Conservation (phyloP, 2,329 filamentous ascomycete species). For the Sarocladium kiliense region DNA sequence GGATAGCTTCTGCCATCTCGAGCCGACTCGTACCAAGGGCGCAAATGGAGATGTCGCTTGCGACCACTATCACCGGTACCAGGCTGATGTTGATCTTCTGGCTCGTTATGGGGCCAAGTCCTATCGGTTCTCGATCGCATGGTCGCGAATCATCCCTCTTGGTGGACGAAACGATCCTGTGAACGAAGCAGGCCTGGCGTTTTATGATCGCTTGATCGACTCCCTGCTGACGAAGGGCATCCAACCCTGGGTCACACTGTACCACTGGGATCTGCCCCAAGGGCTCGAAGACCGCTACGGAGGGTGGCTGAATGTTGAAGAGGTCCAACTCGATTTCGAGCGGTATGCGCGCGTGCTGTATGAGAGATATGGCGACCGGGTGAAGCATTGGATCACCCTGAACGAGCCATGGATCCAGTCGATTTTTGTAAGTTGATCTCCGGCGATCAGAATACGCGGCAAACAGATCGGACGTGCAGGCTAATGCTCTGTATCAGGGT, state of each 20-base stretch:
- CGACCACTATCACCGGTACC: conserved; percentile 35
- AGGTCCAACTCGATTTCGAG: conserved; percentile 29
- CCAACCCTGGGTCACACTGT: conserved; percentile 57
- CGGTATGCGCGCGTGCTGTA: conserved; percentile 30
- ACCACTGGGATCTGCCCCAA: conserved; percentile 54
- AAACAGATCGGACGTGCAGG: not conserved
- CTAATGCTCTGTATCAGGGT: conserved; percentile 15
- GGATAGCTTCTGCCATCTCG: conserved; percentile 36
- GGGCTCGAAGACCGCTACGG: conserved; percentile 30
- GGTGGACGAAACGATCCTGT: conserved; percentile 58
- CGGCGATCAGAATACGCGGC: not conserved
- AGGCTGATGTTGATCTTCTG: conserved; percentile 55
- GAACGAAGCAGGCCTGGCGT: conserved; percentile 55
- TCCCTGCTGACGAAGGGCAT: conserved; percentile 52
- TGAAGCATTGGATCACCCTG: conserved; percentile 33
- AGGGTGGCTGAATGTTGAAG: conserved; percentile 25
- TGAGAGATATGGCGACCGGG: conserved; percentile 34
- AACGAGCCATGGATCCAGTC: conserved; percentile 34
- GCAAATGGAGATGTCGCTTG: conserved; percentile 42
- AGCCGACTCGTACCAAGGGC: conserved; percentile 33
- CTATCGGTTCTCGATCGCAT: conserved; percentile 62
- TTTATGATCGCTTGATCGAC: conserved; percentile 57
- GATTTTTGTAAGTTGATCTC: conserved; percentile 22
- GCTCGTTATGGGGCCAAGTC: conserved; percentile 51
- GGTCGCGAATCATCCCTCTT: conserved; percentile 61